Evolutionary conservation across 164 flowering plant species (phyloP), one percentile per base, ranked within the genome.

Genomic region (Aristolochia californica): DNA sequence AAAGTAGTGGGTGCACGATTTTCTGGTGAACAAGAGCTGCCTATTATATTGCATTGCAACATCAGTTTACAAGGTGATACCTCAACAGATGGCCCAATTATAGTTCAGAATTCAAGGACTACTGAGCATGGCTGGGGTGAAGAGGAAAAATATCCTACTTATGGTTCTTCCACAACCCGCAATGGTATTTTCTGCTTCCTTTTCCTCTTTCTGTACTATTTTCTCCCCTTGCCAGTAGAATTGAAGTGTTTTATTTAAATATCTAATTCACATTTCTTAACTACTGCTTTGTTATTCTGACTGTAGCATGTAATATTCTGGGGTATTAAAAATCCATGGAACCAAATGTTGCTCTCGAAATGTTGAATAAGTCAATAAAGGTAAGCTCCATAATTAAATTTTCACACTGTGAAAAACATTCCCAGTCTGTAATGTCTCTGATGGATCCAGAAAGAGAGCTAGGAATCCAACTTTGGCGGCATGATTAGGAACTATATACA

Each of bases 21-120:
- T 55, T 68, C 73, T 13, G 82, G 71, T 38, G 81, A 82, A 65
- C 48, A 65, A 30, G 64, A 73, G 20, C 80, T 82, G 55, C 80
- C 91, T 18, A 59, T 79, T 21, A 62, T 85, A 52, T 72, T 87
- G 76, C 78, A 74, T 48, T 91, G 80, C 66, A 79, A 79, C 56
- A 89, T 91, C 43, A 61, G 63, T 56, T 59, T 85, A 26, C 83
- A 80, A 14, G 86, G 85, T 5, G 82, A 83, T 57, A 81, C 79
- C 43, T 61, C 68, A 66, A 78, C 79, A 24, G 75, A 80, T 64
- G 77, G 80, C 45, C 80, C 91, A 18, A 70, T 83, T 43, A 77
- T 83, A 24, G 59, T 77, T 62, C 95, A 88, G 57, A 91, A 91
- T 69, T 70, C 90, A 22, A 88, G 98, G 95, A 85, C 77, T 60